phyloP scores from a whole-genome alignment of 2,329 filamentous ascomycete species.

The Teratosphaeria nubilosa region DNA sequence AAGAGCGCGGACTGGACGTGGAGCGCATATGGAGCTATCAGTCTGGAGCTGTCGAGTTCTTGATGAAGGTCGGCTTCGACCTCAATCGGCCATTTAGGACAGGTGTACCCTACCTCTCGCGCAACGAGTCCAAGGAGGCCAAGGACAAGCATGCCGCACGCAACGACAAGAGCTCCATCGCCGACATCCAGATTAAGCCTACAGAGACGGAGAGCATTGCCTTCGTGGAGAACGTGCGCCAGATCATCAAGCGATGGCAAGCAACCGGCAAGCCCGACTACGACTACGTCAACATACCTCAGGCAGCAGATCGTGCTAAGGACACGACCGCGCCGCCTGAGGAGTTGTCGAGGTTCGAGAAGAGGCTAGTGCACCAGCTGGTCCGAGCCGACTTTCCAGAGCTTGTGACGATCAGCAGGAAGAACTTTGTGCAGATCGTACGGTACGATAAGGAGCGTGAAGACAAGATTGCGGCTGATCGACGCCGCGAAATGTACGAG shows the following conservation, averaged over 20 bases:
- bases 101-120: slow-evolving; percentile 54
- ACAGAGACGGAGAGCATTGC: slow-evolving; percentile 43
- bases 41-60: slow-evolving; percentile 51
- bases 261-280: slow-evolving; percentile 16
- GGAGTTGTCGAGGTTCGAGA: slow-evolving; percentile 49
- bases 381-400: slow-evolving; percentile 51
- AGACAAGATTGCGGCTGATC: slow-evolving; percentile 28
- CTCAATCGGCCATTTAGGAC: slow-evolving; percentile 45
- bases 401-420: slow-evolving; percentile 32
- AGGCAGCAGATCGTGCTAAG: slow-evolving; percentile 10
- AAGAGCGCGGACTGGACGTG: slow-evolving; percentile 42
- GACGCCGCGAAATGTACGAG: slow-evolving; percentile 30
- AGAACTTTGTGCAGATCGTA: slow-evolving; percentile 35
- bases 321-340: slow-evolving; percentile 11
- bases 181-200: slow-evolving; percentile 41
- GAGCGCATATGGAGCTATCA: slow-evolving; percentile 52
- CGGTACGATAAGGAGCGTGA: slow-evolving; percentile 35
- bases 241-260: slow-evolving; percentile 38
- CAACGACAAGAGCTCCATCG: slow-evolving; percentile 30
- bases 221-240: slow-evolving; percentile 38
- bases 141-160: slow-evolving; percentile 35
- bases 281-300: slow-evolving; percentile 26
- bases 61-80: slow-evolving; percentile 48
- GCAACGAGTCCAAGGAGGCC: slow-evolving; percentile 44
- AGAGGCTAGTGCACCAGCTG: slow-evolving; percentile 55